These are phyloP conservation scores for Ensete ventricosum DNA, from an alignment of 176 grass and related monocot species.

Conservation along the genomic window DNA sequence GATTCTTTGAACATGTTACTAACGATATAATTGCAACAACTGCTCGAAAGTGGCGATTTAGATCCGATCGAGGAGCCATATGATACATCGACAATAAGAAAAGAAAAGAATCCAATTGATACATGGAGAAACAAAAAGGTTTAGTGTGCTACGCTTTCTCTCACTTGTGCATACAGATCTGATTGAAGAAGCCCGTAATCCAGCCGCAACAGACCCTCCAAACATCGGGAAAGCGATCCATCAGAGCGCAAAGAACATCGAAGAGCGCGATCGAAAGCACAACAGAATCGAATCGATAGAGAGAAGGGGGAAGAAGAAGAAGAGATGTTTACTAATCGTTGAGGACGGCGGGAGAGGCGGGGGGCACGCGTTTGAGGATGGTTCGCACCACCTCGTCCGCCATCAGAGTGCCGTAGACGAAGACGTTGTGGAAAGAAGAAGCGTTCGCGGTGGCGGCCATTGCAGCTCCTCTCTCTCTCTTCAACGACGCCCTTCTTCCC, in stretches of 20 bases:
- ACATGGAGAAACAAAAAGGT: no score
- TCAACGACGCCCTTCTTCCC: no score
- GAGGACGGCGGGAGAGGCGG: conserved; percentile 44
- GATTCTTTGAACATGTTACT: no score
- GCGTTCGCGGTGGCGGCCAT: conserved; percentile 6
- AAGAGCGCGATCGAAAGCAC: background rate
- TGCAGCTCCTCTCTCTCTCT: background rate
- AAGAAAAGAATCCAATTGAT: background rate
- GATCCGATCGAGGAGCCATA: background rate
- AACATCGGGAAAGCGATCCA: background rate
- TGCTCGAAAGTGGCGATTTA: background rate
- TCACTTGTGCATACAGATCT: no score
- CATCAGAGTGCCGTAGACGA: conserved; percentile 84
- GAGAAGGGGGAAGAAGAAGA: background rate
- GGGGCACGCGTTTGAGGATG: conserved; percentile 50
- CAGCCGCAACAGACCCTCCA: background rate
- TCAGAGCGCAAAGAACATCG: background rate
- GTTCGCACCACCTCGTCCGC: conserved; percentile 58
- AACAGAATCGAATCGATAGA: background rate
- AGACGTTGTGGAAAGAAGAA: conserved; percentile 39
- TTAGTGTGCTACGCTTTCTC: no score
- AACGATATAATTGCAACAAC: background rate
- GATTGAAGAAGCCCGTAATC: background rate
- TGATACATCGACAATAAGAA: background rate
- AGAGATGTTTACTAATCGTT: conserved; percentile 32